phyloP scores from a whole-genome alignment of 2,329 filamentous ascomycete species.

The Microcyclosporella mali region DNA sequence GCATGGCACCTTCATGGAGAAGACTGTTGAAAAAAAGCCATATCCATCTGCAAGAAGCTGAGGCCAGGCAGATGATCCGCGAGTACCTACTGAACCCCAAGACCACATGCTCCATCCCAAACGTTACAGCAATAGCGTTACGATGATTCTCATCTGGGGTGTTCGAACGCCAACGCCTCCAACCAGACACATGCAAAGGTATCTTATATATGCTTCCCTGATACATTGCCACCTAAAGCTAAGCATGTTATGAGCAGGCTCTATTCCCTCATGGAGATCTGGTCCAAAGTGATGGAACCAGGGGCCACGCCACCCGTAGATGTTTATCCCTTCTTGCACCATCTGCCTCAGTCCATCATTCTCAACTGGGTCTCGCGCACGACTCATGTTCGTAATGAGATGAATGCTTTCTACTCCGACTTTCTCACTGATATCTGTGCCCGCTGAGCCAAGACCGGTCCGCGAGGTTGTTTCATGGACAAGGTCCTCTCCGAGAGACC shows the following conservation, averaged over 20 bases:
- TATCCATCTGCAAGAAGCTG: constrained; percentile 41
- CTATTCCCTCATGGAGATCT: constrained; percentile 40
- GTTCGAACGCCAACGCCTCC: constrained; percentile 23
- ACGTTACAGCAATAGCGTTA: constrained; percentile 47
- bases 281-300: constrained; percentile 41
- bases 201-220: too few relatives aligned
- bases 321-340: constrained; percentile 41
- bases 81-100: constrained; percentile 40
- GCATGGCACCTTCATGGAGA: constrained; percentile 40
- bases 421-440: constrained; percentile 32
- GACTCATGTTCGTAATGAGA: constrained; percentile 34
- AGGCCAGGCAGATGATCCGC: constrained; percentile 43
- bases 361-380: constrained; percentile 37
- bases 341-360: constrained; percentile 38
- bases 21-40: constrained; percentile 41
- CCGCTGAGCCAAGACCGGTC: constrained; percentile 28
- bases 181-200: constrained; percentile 20
- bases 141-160: constrained; percentile 35
- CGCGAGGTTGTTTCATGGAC: constrained; percentile 36
- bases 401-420: constrained; percentile 39
- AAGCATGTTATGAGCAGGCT: too few relatives aligned
- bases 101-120: constrained; percentile 45
- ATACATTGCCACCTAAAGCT: too few relatives aligned
- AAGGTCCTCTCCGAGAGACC: constrained; percentile 33
- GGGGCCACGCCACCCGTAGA: constrained; percentile 48